Evolutionary conservation across 2,329 filamentous ascomycete species (phyloP).

Genomic region (Diatrype stigma): DNA sequence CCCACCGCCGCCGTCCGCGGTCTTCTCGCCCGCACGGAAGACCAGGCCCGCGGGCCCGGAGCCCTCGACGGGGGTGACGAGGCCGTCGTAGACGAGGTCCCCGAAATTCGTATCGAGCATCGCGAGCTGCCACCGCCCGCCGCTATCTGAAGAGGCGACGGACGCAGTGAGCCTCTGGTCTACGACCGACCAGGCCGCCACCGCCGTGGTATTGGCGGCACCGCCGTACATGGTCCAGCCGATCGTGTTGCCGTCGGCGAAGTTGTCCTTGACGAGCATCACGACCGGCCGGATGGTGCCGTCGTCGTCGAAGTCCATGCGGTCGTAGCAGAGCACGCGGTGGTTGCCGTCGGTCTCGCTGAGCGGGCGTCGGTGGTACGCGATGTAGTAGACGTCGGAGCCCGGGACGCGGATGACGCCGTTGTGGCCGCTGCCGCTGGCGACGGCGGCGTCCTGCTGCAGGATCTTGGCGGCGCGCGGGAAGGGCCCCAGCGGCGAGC

Average conservation of each 20-base stretch:
- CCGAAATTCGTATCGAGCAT: constrained; percentile 34
- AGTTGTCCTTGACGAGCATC: constrained; percentile 42
- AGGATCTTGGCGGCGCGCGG: constrained; percentile 33
- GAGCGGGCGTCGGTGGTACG: constrained; percentile 42
- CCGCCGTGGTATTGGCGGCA: too few species aligned
- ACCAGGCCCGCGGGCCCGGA: constrained; percentile 29
- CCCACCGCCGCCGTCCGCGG: constrained; percentile 12
- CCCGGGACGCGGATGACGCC: constrained; percentile 35
- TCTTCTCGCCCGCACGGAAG: constrained; percentile 28
- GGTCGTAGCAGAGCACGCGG: constrained; percentile 43
- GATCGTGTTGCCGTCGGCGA: constrained; percentile 34
- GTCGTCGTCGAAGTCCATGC: constrained; percentile 41
- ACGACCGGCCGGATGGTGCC: constrained; percentile 38
- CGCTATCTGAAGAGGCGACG: background rate
- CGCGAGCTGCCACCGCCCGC: constrained; percentile 18
- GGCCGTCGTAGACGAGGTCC: constrained; percentile 28
- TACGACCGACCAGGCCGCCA: constrained; percentile 18
- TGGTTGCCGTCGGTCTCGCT: constrained; percentile 42
- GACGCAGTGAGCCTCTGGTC: constrained; percentile 22
- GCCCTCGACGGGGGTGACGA: constrained; percentile 16
- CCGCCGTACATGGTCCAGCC: constrained; percentile 30
- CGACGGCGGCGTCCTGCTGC: constrained; percentile 29
- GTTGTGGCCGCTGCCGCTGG: constrained; percentile 36
- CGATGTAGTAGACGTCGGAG: constrained; percentile 39
- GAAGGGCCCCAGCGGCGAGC: constrained; percentile 39